Conservation (phyloP, 768 basidiomycete species). For the Boletales sp. region DNA sequence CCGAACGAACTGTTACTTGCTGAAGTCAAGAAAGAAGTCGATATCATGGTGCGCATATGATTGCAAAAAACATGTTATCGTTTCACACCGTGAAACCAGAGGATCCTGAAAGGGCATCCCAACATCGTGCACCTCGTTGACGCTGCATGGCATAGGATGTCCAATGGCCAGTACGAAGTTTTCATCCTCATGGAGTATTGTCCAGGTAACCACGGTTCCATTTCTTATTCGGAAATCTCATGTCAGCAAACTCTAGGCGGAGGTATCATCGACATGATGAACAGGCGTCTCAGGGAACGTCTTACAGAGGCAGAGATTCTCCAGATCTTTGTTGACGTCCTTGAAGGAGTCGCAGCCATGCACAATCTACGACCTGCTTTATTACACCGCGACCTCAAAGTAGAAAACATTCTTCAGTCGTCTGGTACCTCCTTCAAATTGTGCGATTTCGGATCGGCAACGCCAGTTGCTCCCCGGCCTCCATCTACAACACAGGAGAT, state of each 20-base stretch:
- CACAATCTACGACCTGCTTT: constrained; percentile 88
- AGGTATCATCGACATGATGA: constrained; percentile 99
- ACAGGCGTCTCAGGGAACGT: constrained; percentile 89
- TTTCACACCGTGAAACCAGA: constrained; percentile 47
- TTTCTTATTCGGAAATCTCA: constrained; percentile 7
- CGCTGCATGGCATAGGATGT: constrained; percentile 83
- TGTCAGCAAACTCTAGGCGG: constrained; percentile 54
- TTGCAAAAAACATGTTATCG: constrained; percentile 10
- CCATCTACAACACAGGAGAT: constrained; percentile 83
- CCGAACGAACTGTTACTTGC: constrained; percentile 84
- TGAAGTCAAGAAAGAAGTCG: constrained; percentile 96
- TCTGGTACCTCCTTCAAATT: constrained; percentile 84
- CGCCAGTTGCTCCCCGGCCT: constrained; percentile 62
- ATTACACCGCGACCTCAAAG: constrained; percentile 96
- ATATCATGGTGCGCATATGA: constrained; percentile 81
- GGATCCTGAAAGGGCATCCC: constrained; percentile 86
- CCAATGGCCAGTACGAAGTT: constrained; percentile 87
- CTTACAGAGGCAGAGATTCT: constrained; percentile 95
- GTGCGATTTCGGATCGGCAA: constrained; percentile 96
- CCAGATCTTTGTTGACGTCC: constrained; percentile 96
- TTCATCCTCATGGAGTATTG: constrained; percentile 99
- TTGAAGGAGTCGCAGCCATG: constrained; percentile 96
- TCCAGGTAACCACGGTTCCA: constrained; percentile 51
- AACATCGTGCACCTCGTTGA: constrained; percentile 97
- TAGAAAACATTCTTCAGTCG: constrained; percentile 96